These are phyloP conservation scores for Pseudozyma sp. DNA, from an alignment of 1,284 basidiomycete species.

Conservation along the genomic window DNA sequence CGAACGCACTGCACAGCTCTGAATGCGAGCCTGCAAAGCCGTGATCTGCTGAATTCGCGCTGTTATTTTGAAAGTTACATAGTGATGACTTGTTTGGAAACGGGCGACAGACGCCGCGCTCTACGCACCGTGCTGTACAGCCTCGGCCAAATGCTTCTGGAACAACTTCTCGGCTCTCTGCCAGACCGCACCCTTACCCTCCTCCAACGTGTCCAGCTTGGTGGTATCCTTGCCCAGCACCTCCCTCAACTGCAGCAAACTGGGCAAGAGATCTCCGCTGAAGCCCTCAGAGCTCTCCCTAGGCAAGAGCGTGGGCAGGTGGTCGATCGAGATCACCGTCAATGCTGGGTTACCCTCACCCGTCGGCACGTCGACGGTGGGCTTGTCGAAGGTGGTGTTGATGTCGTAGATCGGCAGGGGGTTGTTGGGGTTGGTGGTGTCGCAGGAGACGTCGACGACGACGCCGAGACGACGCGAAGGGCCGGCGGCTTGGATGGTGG, in stretches of 20 bases:
- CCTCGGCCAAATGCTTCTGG: slow-evolving; percentile 76
- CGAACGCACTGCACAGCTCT: no score
- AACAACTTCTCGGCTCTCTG: slow-evolving; percentile 88
- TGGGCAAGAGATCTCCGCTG: slow-evolving; percentile 87
- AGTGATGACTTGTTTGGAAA: no score
- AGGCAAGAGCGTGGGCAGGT: slow-evolving; percentile 93
- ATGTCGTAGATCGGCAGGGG: slow-evolving; percentile 94
- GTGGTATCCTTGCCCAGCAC: slow-evolving; percentile 58
- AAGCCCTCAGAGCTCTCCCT: slow-evolving; percentile 98
- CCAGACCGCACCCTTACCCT: slow-evolving; percentile 77
- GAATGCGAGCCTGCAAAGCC: no score
- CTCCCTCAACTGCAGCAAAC: slow-evolving; percentile 69
- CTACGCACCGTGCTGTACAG: slow-evolving; percentile 37
- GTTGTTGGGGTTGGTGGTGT: slow-evolving; percentile 99
- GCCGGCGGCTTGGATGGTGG: slow-evolving; percentile 81
- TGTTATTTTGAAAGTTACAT: no score
- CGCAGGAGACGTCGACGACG: slow-evolving; percentile 98
- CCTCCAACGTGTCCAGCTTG: slow-evolving; percentile 36
- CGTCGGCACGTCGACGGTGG: slow-evolving; percentile 82
- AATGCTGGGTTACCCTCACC: slow-evolving; percentile 70
- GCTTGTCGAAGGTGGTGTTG: slow-evolving; percentile 94
- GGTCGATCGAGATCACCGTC: slow-evolving; percentile 95
- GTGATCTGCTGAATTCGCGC: no score
- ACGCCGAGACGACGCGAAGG: slow-evolving; percentile 78
- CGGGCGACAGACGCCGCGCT: not conserved